Conservation (phyloP, 805 yeast species). For the Priceomyces castillae region DNA sequence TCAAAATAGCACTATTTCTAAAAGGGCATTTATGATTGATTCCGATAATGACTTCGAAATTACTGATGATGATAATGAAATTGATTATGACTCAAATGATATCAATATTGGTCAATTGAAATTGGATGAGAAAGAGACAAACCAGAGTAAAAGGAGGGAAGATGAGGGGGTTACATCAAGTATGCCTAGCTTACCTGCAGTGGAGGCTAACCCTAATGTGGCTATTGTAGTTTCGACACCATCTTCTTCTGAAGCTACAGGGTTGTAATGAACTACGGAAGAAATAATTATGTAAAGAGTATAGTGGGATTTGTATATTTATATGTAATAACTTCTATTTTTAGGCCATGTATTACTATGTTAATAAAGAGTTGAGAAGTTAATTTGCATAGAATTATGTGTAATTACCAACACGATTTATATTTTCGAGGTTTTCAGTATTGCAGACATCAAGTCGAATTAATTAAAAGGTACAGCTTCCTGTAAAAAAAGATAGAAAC, state of each 20-base stretch:
- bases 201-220: slow-evolving; percentile 7
- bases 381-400: too few relatives aligned
- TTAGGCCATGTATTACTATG: not conserved
- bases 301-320: not conserved
- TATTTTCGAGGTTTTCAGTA: too few relatives aligned
- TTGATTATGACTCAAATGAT: slow-evolving; percentile 10
- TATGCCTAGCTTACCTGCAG: slow-evolving; percentile 3
- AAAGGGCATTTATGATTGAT: slow-evolving; percentile 42
- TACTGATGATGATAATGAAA: slow-evolving; percentile 23
- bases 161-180: not conserved
- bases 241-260: slow-evolving; percentile 5
- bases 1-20: slow-evolving; percentile 29
- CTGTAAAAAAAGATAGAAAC: too few relatives aligned
- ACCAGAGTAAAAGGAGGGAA: not conserved
- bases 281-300: not conserved
- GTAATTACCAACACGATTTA: too few relatives aligned
- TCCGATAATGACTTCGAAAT: slow-evolving; percentile 40
- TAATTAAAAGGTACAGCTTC: too few relatives aligned
- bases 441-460: too few relatives aligned
- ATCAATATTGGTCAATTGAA: slow-evolving; percentile 5
- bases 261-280: slow-evolving; percentile 1
- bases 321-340: not conserved
- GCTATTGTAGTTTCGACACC: slow-evolving; percentile 13
- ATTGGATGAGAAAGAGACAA: not conserved
- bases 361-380: too few relatives aligned